Evolutionary conservation across 2,329 filamentous ascomycete species (phyloP), one percentile per base, ranked within the genome.

Genomic region (Raffaelea deltoideospora): DNA sequence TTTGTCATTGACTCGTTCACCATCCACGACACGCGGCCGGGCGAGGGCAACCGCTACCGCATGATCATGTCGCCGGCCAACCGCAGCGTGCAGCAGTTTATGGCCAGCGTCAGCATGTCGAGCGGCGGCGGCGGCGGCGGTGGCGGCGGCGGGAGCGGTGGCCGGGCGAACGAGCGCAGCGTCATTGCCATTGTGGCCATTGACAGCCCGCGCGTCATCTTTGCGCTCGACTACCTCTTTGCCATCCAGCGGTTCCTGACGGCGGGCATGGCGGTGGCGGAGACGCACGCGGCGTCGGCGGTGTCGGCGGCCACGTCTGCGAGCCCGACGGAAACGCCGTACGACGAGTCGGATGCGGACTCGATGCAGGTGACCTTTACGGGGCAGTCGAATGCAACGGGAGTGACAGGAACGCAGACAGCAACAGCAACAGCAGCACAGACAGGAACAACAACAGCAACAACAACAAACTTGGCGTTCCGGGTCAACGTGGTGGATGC

Each of bases 11-110:
- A 90, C 41, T 90, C 88, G 0, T 95, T 98, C 54, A 94, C 86
- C 0, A 94, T 96, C 45, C 74, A 83, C 38, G 90, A 99, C 54
- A 95, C 81, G 44, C 78, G 92, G n/a, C 77, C 76, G 5, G 72
- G 75, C 37, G 87, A 93, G 48, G 82, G 79, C 5, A 98, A 95
- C 63, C 95, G 93, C 53, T 99, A 92, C 67, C 76, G 86, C 35
- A 92, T 88, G 55, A 95, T 98, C 59, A 96, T 98, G 90, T 87
- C 87, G 2, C 78, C 93, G 38, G 86, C 87, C 50, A 96, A 95
- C 56, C 88, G 86, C 47, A 80, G 87, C 38, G 86, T 90, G 32
- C 87, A 96, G 54, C 92, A 99, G 49, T 87, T 98, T 51, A 98
- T 98, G 90, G 90, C 90, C 15, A 95, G 82, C 53, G 64, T 98